Conservation (phyloP, 345 rosid genomes). For the Carallia brachiata region DNA sequence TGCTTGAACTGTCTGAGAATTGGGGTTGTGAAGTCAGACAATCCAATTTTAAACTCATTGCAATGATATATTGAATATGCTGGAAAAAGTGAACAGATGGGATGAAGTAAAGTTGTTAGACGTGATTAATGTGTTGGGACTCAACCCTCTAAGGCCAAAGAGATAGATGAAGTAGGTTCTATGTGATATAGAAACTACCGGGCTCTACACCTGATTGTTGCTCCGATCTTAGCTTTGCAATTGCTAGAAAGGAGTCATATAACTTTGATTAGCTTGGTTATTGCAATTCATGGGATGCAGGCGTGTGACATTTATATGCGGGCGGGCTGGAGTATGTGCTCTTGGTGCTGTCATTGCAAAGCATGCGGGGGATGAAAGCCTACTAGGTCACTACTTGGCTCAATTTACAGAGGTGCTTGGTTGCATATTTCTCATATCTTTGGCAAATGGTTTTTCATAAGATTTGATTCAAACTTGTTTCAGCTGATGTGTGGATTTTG, state of each 20-base stretch:
- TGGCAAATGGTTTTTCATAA: not conserved
- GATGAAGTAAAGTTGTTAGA: not conserved
- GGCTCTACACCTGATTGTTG: not conserved
- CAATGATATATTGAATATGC: not conserved
- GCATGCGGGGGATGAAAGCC: slow-evolving; percentile 47
- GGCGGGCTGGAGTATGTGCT: slow-evolving; percentile 70
- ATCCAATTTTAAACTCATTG: not conserved
- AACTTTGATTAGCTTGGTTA: not conserved
- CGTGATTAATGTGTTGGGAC: not conserved
- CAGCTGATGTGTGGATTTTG: not conserved
- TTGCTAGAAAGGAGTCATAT: not conserved
- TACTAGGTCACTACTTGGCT: slow-evolving; percentile 39
- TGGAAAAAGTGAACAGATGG: not conserved
- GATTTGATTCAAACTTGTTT: not conserved
- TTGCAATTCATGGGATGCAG: slow-evolving; percentile 19
- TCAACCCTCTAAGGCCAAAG: not conserved
- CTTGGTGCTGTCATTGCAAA: slow-evolving; percentile 69
- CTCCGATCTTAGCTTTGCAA: not conserved
- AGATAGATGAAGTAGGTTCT: not conserved
- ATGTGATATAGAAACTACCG: not conserved
- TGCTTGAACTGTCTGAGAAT: not conserved
- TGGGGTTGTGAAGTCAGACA: not conserved
- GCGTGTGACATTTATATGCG: slow-evolving; percentile 60
- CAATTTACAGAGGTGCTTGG: slow-evolving; percentile 46
- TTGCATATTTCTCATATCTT: not conserved